phyloP scores from a whole-genome alignment of 768 basidiomycete species.

The Ramaria sp. region DNA sequence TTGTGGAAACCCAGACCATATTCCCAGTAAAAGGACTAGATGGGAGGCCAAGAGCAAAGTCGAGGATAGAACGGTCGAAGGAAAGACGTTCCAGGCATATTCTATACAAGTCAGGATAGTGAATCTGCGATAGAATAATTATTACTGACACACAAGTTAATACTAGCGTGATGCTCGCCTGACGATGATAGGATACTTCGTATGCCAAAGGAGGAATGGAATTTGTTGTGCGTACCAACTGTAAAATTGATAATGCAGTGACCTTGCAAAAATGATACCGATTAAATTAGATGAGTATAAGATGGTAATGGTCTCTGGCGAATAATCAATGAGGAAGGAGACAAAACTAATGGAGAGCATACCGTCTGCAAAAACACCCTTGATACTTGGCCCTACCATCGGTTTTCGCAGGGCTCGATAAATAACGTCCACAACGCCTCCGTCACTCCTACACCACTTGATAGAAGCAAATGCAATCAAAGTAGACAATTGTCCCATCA shows the following conservation, averaged over 20 bases:
- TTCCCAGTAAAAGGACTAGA: conserved; percentile 38
- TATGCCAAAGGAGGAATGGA: conserved; percentile 73
- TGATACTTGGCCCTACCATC: conserved; percentile 33
- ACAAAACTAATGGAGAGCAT: conserved; percentile 18
- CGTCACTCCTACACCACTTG: conserved; percentile 69
- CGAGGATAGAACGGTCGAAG: conserved; percentile 65
- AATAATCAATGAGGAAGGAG: conserved; percentile 7
- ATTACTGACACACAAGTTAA: conserved; percentile 8
- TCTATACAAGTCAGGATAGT: conserved; percentile 53
- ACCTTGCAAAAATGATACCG: conserved; percentile 86
- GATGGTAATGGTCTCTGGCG: conserved; percentile 65
- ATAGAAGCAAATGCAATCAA: conserved; percentile 58
- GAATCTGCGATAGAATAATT: conserved; percentile 33
- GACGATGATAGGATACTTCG: conserved; percentile 46
- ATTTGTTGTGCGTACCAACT: conserved; percentile 93
- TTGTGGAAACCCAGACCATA: conserved; percentile 41
- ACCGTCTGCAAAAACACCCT: conserved; percentile 54
- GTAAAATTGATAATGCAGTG: conserved; percentile 97
- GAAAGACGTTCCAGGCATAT: conserved; percentile 83
- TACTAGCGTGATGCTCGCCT: conserved; percentile 35
- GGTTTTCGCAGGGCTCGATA: conserved; percentile 43
- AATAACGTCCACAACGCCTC: conserved; percentile 51
- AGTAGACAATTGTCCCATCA: conserved; percentile 52
- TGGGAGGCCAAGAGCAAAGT: conserved; percentile 42
- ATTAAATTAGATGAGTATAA: conserved; percentile 88